Conservation (phyloP, 306 rosid species). For the Cicer pinnatifidum region DNA sequence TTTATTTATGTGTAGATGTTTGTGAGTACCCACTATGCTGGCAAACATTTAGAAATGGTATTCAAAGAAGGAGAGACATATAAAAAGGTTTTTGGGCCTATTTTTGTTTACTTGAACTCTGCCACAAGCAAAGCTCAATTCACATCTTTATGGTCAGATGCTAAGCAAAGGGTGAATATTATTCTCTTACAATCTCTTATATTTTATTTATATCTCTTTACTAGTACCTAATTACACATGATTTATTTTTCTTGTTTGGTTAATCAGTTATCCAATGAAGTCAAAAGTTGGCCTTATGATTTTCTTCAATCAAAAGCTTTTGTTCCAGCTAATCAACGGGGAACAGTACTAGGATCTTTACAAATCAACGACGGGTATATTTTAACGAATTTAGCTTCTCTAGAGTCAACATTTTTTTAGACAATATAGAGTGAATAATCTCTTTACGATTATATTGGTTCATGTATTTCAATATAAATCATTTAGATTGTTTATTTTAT, state of each 20-base stretch:
- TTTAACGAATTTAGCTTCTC: background rate
- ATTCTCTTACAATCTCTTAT: background rate
- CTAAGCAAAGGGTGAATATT: conserved; percentile 59
- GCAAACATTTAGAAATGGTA: conserved; percentile 42
- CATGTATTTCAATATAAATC: background rate
- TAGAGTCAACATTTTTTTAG: background rate
- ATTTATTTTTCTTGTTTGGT: background rate
- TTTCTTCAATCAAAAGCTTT: conserved; percentile 67
- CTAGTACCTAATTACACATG: background rate
- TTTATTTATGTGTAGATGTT: conserved; percentile 61
- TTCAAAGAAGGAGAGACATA: conserved; percentile 69
- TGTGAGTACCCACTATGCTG: conserved; percentile 76
- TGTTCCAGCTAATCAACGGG: conserved; percentile 57
- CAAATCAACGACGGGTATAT: conserved; percentile 62
- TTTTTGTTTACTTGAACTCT: conserved; percentile 67
- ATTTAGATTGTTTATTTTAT: background rate
- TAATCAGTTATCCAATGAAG: conserved; percentile 59
- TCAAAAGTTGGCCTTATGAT: conserved; percentile 70
- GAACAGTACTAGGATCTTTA: conserved; percentile 56
- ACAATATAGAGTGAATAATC: background rate
- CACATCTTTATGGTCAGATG: conserved; percentile 65
- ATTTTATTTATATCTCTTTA: background rate
- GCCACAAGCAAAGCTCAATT: conserved; percentile 20
- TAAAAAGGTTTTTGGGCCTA: conserved; percentile 82
- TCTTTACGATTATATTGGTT: background rate